Evolutionary conservation across 257 asterid species (phyloP), one percentile per base, ranked within the genome.

Genomic region (Fraxinus pennsylvanica): DNA sequence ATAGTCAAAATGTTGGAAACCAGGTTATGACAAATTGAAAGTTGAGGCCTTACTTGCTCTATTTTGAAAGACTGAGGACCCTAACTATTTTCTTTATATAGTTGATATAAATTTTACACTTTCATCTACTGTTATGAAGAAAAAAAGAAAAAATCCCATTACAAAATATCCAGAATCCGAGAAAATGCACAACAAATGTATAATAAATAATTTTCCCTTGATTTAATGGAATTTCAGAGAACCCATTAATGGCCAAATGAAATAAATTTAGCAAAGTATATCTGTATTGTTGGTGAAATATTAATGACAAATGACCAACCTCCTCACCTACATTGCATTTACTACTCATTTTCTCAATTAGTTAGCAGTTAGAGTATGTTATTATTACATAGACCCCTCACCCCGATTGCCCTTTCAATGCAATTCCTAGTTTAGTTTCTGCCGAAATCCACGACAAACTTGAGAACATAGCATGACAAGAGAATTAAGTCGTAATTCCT

Each of bases 291-390:
- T 69, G 78, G 85, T 78, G 80, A 79, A 78, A 68, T 38, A 82
- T 80, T 82, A 75, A 80, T 80, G 81, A 63, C 32, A 41, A 74
- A 66, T 68, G 33, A 73, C 76, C 82, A 66, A 78, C 85, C 59
- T 71, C 80, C 87, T 81, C 84, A 83, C 71, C 87, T 57, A 71
- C 76, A 74, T 68, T 74, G 82, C 86, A 86, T 83, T 86, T 79
- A 83, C 81, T 81, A 15, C 72, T 70, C 43, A 14, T 68, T 36
- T 73, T 78, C 27, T 35, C 78, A 77, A 71, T 77, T 52, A 72
- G 83, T 80, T 82, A 82, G 84, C 66, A 33, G 86, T 79, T 82
- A 71, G 65, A 41, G 3, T 3, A 47, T 14, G 19, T 45, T 13
- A 45, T 57, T 74, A 54, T 78, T 71, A 21, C 52, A 59, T 19